Evolutionary conservation across 2,329 filamentous ascomycete genomes (phyloP).

Genomic region (Mycosphaerelloides madeirae): DNA sequence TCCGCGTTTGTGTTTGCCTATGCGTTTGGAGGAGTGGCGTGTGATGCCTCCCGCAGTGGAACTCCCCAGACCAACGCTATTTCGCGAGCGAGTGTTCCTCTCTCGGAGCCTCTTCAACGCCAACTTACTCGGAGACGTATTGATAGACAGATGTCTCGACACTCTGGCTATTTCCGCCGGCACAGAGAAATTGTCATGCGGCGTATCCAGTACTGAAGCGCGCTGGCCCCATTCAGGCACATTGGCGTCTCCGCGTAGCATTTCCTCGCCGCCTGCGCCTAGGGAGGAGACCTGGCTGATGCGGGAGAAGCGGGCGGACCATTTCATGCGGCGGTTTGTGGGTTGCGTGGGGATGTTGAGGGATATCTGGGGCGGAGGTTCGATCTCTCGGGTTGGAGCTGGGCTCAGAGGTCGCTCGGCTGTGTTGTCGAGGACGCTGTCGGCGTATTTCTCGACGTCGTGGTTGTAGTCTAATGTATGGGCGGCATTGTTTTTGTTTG

Average conservation of each 20-base stretch:
- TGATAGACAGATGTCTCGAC: conserved; percentile 29
- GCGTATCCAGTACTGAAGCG: conserved; percentile 34
- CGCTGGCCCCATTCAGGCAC: conserved; percentile 38
- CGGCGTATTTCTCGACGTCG: conserved; percentile 38
- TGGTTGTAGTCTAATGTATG: too few relatives aligned
- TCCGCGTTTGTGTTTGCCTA: conserved; percentile 18
- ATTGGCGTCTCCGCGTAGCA: conserved; percentile 34
- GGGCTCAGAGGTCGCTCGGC: conserved; percentile 2
- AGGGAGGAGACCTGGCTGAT: conserved; percentile 35
- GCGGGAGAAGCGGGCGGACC: conserved; percentile 31
- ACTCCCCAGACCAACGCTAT: conserved; percentile 23
- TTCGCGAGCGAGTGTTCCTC: conserved; percentile 25
- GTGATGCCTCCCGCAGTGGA: conserved; percentile 25
- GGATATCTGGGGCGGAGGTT: conserved; percentile 38
- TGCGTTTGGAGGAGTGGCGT: conserved; percentile 24
- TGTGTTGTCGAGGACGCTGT: conserved; percentile 15
- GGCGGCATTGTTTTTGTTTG: conserved; percentile 16
- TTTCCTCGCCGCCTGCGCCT: conserved; percentile 31
- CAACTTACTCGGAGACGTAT: conserved; percentile 28
- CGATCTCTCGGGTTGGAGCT: conserved; percentile 12
- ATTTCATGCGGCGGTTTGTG: conserved; percentile 19
- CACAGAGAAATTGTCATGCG: conserved; percentile 42
- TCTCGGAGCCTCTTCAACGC: conserved; percentile 28
- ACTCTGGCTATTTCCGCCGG: conserved; percentile 37
- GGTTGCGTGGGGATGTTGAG: conserved; percentile 30